These are phyloP conservation scores for Closterium sp. DNA, from an alignment of 139 green algal genomes.

Conservation along the genomic window DNA sequence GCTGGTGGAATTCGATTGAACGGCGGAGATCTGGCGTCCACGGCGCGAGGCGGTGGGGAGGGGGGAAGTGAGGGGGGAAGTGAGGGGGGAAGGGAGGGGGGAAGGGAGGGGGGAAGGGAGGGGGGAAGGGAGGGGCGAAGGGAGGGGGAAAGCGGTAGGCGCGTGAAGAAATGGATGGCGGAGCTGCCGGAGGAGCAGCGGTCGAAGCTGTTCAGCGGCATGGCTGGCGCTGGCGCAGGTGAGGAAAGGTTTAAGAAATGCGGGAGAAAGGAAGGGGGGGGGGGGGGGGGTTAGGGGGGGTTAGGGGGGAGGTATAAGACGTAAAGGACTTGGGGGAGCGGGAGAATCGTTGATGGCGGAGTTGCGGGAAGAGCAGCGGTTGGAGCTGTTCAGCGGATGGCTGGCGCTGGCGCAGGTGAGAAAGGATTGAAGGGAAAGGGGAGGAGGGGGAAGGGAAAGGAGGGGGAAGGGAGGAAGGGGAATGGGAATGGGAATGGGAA, in stretches of 20 bases:
- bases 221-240: slow-evolving; percentile 45
- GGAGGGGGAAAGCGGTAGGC: not conserved
- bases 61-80: not conserved
- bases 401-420: too few relatives aligned
- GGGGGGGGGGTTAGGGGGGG: too few relatives aligned
- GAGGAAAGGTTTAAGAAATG: not conserved
- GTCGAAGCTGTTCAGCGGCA: slow-evolving; percentile 44
- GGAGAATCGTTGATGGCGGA: not conserved
- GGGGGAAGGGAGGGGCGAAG: not conserved
- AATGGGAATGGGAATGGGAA: too few relatives aligned
- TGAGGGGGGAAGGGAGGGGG: too few relatives aligned
- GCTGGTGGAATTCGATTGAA: not conserved
- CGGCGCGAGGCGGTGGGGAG: too few relatives aligned
- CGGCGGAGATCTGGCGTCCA: not conserved
- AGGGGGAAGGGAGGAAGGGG: not conserved
- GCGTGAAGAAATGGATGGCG: slow-evolving; percentile 10
- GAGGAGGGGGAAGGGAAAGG: too few relatives aligned
- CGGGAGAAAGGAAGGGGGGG: too few relatives aligned
- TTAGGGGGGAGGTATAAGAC: too few relatives aligned
- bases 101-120: not conserved
- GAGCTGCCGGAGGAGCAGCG: slow-evolving; percentile 42
- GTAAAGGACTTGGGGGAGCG: too few relatives aligned
- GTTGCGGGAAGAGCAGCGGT: too few relatives aligned
- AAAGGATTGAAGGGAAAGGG: too few relatives aligned
- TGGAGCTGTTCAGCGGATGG: too few relatives aligned